Conservation (phyloP, 352 stramenopile genomes). For the Nothophytophthora sp. region DNA sequence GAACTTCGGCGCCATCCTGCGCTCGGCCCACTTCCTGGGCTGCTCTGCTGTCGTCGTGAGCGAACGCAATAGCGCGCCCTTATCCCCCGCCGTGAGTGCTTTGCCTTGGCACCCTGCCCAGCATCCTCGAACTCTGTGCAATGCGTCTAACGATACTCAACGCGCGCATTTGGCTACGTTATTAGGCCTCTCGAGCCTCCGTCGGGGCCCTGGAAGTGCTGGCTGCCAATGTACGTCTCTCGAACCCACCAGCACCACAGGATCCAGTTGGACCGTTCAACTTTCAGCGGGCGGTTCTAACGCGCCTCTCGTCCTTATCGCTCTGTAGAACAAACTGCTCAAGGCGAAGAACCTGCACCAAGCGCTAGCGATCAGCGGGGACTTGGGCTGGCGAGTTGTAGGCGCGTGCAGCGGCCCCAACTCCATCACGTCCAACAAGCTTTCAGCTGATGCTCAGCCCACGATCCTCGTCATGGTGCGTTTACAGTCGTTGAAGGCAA, state of each 20-base stretch:
- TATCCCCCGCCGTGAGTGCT: constrained; percentile 58
- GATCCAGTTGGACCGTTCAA: too few species aligned
- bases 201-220: constrained; percentile 75
- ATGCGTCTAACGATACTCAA: too few species aligned
- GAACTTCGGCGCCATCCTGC: constrained; percentile 81
- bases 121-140: too few species aligned
- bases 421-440: constrained; percentile 60
- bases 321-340: constrained; percentile 57
- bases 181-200: constrained; percentile 65
- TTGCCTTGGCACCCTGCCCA: background rate
- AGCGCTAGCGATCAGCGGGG: constrained; percentile 54
- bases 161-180: background rate
- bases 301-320: background rate
- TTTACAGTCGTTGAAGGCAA: background rate
- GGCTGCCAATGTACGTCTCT: constrained; percentile 64
- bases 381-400: constrained; percentile 74
- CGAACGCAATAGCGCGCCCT: constrained; percentile 67
- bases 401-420: constrained; percentile 75
- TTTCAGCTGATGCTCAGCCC: constrained; percentile 38
- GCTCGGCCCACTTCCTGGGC: constrained; percentile 78
- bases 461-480: constrained; percentile 85
- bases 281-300: background rate
- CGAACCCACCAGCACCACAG: too few species aligned
- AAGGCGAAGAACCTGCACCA: constrained; percentile 74
- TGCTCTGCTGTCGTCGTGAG: constrained; percentile 68